phyloP scores from a whole-genome alignment of 2,329 filamentous ascomycete species.

The Mycosphaerella arachidis region DNA sequence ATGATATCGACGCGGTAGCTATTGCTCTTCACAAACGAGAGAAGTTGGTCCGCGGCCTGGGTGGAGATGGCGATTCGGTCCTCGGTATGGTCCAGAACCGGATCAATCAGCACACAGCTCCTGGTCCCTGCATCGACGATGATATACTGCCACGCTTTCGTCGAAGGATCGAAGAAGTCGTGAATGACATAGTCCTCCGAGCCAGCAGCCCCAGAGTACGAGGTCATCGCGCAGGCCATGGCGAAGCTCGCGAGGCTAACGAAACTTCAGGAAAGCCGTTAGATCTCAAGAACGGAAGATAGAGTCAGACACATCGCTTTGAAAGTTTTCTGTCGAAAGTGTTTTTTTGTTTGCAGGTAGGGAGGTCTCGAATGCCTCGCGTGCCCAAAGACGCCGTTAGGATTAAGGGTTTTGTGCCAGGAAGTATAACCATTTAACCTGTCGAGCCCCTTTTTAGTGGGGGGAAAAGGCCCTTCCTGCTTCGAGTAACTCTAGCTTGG shows the following conservation, averaged over 20 bases:
- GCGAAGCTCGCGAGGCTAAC: not conserved
- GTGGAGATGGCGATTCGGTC: not conserved
- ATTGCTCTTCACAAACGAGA: not conserved
- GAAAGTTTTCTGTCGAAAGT: not conserved
- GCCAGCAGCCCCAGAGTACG: not conserved
- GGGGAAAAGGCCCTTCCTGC: not conserved
- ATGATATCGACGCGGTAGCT: constrained; percentile 1
- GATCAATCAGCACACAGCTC: not conserved
- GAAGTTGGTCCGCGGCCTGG: not conserved
- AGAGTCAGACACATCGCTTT: not conserved
- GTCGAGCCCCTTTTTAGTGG: not conserved
- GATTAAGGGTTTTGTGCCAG: not conserved
- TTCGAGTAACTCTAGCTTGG: not conserved
- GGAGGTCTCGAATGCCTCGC: not conserved
- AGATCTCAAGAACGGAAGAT: not conserved
- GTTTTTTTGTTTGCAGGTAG: not conserved
- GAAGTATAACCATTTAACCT: not conserved
- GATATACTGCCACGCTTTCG: not conserved
- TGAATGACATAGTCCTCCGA: not conserved
- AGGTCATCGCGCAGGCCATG: not conserved
- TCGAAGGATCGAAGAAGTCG: not conserved
- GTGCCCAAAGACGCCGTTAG: not conserved
- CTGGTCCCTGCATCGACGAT: not conserved
- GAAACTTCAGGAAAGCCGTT: not conserved
- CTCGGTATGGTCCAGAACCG: not conserved